Conservation (phyloP, 2,329 filamentous ascomycete species). For the Hypoxylon sp. region DNA sequence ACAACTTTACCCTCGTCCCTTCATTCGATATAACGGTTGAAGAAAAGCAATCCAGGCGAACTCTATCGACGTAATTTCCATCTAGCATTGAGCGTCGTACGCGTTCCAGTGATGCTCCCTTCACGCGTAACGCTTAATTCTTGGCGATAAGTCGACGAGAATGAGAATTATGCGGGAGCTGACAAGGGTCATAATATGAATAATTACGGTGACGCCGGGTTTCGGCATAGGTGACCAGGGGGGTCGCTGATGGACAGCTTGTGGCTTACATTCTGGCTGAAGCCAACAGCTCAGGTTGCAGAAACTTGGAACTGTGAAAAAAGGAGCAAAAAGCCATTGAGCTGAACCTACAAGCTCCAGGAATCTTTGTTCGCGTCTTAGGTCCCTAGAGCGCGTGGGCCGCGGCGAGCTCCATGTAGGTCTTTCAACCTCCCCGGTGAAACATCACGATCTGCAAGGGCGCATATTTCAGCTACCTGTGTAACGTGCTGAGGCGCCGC, state of each 20-base stretch:
- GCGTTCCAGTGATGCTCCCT: slow-evolving; percentile 12
- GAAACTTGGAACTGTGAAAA: slow-evolving; percentile 13
- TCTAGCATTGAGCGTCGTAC: slow-evolving; percentile 17
- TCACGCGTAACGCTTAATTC: slow-evolving; percentile 35
- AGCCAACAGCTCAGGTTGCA: slow-evolving; percentile 11
- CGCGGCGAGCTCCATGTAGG: slow-evolving; percentile 2
- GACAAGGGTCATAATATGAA: slow-evolving; percentile 22
- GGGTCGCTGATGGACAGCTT: slow-evolving; percentile 25
- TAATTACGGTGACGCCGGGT: slow-evolving; percentile 40
- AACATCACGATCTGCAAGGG: slow-evolving; percentile 40
- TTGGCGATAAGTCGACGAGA: slow-evolving; percentile 33
- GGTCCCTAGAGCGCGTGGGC: slow-evolving; percentile 10
- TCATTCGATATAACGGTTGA: slow-evolving; percentile 13
- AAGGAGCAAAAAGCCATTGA: slow-evolving; percentile 3
- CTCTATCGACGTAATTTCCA: slow-evolving; percentile 11
- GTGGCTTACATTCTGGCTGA: slow-evolving; percentile 41
- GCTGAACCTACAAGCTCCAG: slow-evolving; percentile 21
- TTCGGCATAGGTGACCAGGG: slow-evolving; percentile 23
- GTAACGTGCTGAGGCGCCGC: slow-evolving; percentile 9
- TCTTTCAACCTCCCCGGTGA: slow-evolving; percentile 16
- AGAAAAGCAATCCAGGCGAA: slow-evolving; percentile 17
- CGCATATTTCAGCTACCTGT: slow-evolving; percentile 29
- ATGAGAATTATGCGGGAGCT: slow-evolving; percentile 31
- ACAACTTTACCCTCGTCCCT: slow-evolving; percentile 10
- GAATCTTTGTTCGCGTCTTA: slow-evolving; percentile 9